Conservation (phyloP, 495 filamentous ascomycete species). For the Thozetella sp. region DNA sequence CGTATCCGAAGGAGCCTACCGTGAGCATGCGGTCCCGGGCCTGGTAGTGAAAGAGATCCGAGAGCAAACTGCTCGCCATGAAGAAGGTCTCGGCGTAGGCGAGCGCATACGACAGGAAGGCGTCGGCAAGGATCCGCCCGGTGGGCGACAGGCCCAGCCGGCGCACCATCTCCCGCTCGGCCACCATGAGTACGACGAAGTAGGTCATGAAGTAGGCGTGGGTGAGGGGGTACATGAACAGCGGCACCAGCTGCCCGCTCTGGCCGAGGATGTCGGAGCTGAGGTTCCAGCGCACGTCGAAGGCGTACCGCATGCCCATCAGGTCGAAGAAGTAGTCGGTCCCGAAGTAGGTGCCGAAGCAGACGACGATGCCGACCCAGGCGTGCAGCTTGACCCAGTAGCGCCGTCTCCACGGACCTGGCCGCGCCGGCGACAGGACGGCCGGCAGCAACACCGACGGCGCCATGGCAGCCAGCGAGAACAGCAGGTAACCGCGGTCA, state of each 20-base stretch:
- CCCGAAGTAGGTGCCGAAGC: conserved; percentile 7
- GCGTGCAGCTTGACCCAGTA: conserved; percentile 12
- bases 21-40: conserved; percentile 2
- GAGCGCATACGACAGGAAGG: background rate
- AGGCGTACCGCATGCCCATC: conserved; percentile 9
- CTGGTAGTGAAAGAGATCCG: conserved; percentile 5
- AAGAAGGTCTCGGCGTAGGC: conserved; percentile 9
- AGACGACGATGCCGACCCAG: conserved; percentile 6
- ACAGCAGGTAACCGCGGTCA: conserved; percentile 2
- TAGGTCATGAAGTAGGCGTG: conserved; percentile 12
- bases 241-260: background rate
- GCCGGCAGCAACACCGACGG: background rate
- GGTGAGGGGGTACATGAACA: conserved; percentile 11
- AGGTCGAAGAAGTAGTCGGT: conserved; percentile 11
- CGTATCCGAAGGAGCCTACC: conserved; percentile 6
- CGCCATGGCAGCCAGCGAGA: background rate
- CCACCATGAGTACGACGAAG: conserved; percentile 1
- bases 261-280: conserved; percentile 7
- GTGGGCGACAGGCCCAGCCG: background rate
- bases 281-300: conserved; percentile 7
- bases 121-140: background rate
- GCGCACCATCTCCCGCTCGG: background rate
- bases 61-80: conserved; percentile 7
- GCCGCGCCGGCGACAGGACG: background rate
- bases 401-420: background rate